Evolutionary conservation across 768 basidiomycete species (phyloP), one percentile per base, ranked within the genome.

Genomic region (Boletus rubroflammeus): DNA sequence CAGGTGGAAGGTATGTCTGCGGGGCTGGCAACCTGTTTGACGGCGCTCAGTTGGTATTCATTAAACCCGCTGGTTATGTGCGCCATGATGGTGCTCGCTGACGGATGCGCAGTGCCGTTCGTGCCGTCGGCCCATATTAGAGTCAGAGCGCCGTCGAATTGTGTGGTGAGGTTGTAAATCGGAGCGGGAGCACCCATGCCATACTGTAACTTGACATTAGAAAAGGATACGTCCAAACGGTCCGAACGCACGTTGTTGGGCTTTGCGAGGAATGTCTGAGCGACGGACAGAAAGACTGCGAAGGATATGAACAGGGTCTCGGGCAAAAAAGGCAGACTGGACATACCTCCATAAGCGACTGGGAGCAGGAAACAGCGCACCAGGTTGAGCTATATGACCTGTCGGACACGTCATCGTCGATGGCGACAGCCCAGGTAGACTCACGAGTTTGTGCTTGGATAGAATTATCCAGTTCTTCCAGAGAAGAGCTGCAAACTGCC

Each of bases 401-500:
- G 34, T 64, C 43, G 55, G 46, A 41, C 23, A 46, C 4, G 23
- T 40, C n/a, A 31, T 3, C 7, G 0, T 38, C 52, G 35, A 42
- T 7, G 38, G n/a, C 36, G 32, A 46, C 29, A 4, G 3, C 17
- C 23, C 6, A 2, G 6, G 26, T 17, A 32, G 23, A 74, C 84
- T 65, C 62, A 87, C 85, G 64, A 85, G 68, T 48, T 82, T 78
- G 67, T 85, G 83, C 63, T 81, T 85, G 23, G 78, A 82, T 28
- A 88, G 73, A 0, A 86, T 75, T 40, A 88, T 86, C 84, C 83
- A 86, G 59, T 88, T 88, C 75, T 89, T 89, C 80, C 82, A 79
- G 51, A 81, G 78, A 21, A 89, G 69, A 2, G 80, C 81, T 4
- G 69, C 67, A 51, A 85, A 78, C 71, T 89, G 87, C 29, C 79